phyloP scores from a whole-genome alignment of 78 protist genomes.

The Dictyostelium capitatum region DNA sequence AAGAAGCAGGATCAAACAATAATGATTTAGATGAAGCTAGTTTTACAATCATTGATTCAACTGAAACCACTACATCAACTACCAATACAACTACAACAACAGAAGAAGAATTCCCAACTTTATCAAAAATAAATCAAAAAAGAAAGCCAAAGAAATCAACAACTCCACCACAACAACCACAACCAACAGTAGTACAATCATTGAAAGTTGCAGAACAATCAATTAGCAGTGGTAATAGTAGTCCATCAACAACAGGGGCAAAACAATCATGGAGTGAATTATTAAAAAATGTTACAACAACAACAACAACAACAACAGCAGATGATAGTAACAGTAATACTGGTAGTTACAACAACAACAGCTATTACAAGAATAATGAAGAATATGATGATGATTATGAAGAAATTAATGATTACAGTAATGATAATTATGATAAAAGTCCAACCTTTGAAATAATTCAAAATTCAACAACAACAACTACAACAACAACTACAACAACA shows the following conservation, averaged over 20 bases:
- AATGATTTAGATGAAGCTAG: not conserved
- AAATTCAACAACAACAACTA: not conserved
- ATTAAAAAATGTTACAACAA: not conserved
- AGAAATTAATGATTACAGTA: not conserved
- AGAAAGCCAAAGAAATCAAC: slow-evolving; percentile 13
- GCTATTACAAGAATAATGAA: not conserved
- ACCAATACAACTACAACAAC: not conserved
- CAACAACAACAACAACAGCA: not conserved
- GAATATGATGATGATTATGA: not conserved
- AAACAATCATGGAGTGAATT: slow-evolving; percentile 42
- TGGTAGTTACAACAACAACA: not conserved
- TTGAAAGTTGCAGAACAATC: not conserved
- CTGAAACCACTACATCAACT: not conserved
- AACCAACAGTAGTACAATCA: not conserved
- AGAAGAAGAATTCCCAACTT: slow-evolving; percentile 17
- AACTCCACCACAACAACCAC: not conserved
- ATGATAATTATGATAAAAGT: not conserved
- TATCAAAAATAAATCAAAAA: slow-evolving; percentile 2
- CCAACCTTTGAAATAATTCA: not conserved
- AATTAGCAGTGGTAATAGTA: not conserved
- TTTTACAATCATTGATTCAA: not conserved
- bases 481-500: not conserved
- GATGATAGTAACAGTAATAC: not conserved
- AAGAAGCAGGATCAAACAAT: not conserved
- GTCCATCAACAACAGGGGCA: not conserved